Conservation (phyloP, 352 stramenopile genomes). For the Pythium dissimile region DNA sequence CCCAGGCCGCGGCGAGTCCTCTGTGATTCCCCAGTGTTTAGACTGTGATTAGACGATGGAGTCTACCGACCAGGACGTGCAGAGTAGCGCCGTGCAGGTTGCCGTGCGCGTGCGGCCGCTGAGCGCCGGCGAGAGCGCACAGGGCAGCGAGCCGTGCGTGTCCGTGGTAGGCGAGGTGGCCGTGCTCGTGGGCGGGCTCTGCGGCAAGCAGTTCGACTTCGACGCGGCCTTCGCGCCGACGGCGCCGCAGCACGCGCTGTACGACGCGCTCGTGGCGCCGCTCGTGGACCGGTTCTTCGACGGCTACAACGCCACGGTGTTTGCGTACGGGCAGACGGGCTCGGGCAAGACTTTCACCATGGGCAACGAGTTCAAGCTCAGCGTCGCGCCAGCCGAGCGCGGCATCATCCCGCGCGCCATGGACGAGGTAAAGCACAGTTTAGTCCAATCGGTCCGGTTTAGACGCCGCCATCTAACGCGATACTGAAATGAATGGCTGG, state of each 20-base stretch:
- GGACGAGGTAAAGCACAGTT: no score
- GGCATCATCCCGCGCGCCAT: constrained; percentile 86
- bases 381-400: constrained; percentile 23
- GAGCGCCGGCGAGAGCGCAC: constrained; percentile 33
- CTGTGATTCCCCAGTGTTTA: not conserved
- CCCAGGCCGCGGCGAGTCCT: no score
- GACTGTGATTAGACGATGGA: constrained; percentile 5
- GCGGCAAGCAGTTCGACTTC: constrained; percentile 66
- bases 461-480: no score
- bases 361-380: constrained; percentile 77
- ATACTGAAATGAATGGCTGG: no score
- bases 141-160: constrained; percentile 39
- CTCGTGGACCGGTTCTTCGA: constrained; percentile 88
- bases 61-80: not conserved
- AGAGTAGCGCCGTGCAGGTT: constrained; percentile 42
- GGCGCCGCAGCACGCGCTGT: constrained; percentile 45
- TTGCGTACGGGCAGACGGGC: constrained; percentile 94
- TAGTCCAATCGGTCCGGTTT: no score
- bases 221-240: constrained; percentile 66
- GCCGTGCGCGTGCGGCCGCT: constrained; percentile 51
- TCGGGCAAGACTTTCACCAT: constrained; percentile 93
- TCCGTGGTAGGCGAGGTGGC: constrained; percentile 8
- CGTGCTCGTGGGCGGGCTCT: constrained; percentile 31
- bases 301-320: constrained; percentile 94
- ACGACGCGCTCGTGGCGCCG: constrained; percentile 43